Evolutionary conservation across 306 rosid genomes (phyloP), one percentile per base, ranked within the genome.

Genomic region (Inga leiocalycina): DNA sequence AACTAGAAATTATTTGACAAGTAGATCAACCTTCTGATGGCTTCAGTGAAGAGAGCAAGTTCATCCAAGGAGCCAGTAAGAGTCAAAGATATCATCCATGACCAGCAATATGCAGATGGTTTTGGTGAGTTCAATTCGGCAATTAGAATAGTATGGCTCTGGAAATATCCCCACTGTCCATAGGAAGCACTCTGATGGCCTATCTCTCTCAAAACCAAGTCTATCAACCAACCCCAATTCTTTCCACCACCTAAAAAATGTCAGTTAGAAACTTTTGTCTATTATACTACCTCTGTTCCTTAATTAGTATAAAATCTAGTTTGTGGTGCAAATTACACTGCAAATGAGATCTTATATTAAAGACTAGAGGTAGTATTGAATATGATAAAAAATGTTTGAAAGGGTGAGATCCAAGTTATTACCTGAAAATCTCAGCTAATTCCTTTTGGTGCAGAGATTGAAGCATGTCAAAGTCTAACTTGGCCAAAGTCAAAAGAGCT

Each of bases 201-300:
- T 86, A 24, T 88, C 88, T 84, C 91, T 86, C 0, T 46, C 91
- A 66, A 88, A 88, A 71, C 89, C 83, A 74, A 88, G 86, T 43
- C n/a, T 81, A 15, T 76, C 79, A 64, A 86, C 83, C 3, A 88
- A 85, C 56, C 81, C 89, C 62, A 88, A 43, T 14, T 81, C 67
- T 46, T 84, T 86, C 89, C 88, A 88, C 91, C 91, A 88, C 79
- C 91, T 88, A 79, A 69, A 20, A 27, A n/a, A 83, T 64, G 77
- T 27, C 34, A 83, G 32, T 12, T 2, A 64, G 17, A 48, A 80
- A 48, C 66, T 61, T 61, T 1, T 15, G 3, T 64, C 68, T 24
- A 76, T 32, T 39, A 39, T 39, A 39, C 43, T 39, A 39, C 43
- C 43, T 39, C 43, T 1, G 8, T 39, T 39, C 43, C 43, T 39